These are phyloP conservation scores for Scheffersomyces amazonensis DNA, from an alignment of 805 yeast species.

Conservation along the genomic window DNA sequence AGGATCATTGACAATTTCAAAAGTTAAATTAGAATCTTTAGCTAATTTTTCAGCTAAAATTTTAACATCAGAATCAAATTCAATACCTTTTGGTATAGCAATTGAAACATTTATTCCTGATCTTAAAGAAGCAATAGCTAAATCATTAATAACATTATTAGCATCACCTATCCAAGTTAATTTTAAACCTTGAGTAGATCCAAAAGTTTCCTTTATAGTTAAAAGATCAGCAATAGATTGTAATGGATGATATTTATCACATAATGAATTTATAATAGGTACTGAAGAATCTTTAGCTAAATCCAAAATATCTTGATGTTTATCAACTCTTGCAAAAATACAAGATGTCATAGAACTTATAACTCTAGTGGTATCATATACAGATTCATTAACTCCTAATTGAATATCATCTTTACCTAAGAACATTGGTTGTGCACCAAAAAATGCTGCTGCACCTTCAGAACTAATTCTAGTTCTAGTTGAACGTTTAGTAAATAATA, in stretches of 20 bases:
- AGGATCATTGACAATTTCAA: constrained; percentile 71
- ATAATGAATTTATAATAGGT: constrained; percentile 90
- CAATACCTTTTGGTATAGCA: constrained; percentile 78
- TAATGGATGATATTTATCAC: constrained; percentile 91
- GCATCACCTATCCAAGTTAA: constrained; percentile 97
- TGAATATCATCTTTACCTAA: constrained; percentile 96
- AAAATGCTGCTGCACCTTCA: constrained; percentile 90
- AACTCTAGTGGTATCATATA: constrained; percentile 85
- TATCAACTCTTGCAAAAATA: constrained; percentile 91
- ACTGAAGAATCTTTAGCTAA: constrained; percentile 77
- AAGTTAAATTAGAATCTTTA: constrained; percentile 35
- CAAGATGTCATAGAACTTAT: constrained; percentile 96
- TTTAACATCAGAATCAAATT: constrained; percentile 55
- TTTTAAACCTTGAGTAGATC: constrained; percentile 61
- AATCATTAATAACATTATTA: constrained; percentile 91
- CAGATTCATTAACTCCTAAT: constrained; percentile 89
- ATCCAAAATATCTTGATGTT: constrained; percentile 77
- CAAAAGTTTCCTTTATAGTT: constrained; percentile 80
- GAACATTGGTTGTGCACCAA: constrained; percentile 96
- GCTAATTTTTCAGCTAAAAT: constrained; percentile 54
- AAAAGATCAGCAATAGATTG: constrained; percentile 92
- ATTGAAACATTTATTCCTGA: constrained; percentile 78
- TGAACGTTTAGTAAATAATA: constrained; percentile 86
- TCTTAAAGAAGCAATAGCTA: constrained; percentile 83
- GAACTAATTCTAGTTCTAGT: constrained; percentile 93